Base-by-base conservation (phyloP, 495 filamentous ascomycete genomes). In the Podospora anserina region DNA sequence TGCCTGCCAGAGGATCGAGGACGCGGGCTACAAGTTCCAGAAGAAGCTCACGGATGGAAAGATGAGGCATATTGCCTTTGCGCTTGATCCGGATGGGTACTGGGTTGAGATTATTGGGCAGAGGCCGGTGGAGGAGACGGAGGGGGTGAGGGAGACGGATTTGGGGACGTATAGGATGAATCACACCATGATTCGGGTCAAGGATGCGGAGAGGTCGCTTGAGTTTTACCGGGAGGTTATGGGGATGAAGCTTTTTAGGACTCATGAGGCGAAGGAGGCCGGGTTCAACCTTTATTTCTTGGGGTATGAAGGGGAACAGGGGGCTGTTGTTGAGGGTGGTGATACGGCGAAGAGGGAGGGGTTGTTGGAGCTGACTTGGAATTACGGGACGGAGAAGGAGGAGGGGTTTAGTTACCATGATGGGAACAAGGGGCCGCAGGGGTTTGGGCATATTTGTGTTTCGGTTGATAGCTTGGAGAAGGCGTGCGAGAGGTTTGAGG, bases 121-220 rank as follows among this genome's bases (percentile, higher is more conserved):
- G 67, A 81, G 81, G 69, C 62, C 61, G 7, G 5, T 79, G 0
- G 76, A 80, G 74, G 77, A 80, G 74, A 78, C 79, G 11, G 74
- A 80, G 73, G 69, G 67, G 0, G 70, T 76, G 0, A 76, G 70
- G 63, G 71, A 67, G 69, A 83, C 82, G 66, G 80, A 84, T 67
- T 61, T 77, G 18, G 66, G 67, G 70, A 82, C 76, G 23, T 84
- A 80, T 68, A 76, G 78, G 62, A 84, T 83, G 80, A 92, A 92
- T 76, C 90, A 92, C 79, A 97, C 93, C 67, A 98, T 97, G 95
- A 88, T 99, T 70, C 91, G 95, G 28, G 90, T 97, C 77, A 99
- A 97, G 83, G 91, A 94, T 73, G 83, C 87, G 44, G 90, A 97
- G 75, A 87, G 86, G 71, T 93, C 90, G 15, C 79, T 97, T 59